Percentiles rank a stretch among this genome's conserved stretches.
Conservation (phyloP, 2,329 filamentous ascomycete genomes). For the Sporothrix brunneoviolacea region DNA sequence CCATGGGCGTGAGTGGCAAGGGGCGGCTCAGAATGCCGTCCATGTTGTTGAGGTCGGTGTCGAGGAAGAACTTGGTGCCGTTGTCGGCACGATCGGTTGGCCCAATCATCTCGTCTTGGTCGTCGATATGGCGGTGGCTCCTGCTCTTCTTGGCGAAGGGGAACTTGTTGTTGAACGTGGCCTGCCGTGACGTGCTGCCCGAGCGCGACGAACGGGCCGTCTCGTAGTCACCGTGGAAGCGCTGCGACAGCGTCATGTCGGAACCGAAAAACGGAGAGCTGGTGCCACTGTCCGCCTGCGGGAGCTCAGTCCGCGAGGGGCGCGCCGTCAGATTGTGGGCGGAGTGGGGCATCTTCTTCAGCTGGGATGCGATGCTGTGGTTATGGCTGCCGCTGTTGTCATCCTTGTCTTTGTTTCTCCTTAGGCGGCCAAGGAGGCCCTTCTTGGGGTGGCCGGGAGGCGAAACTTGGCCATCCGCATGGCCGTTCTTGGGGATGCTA, state of each 20-base stretch:
- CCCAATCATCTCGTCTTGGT: constrained; percentile 51
- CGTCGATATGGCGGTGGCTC: constrained; percentile 41
- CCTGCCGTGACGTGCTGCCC: constrained; percentile 31
- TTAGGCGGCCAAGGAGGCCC: constrained; percentile 43
- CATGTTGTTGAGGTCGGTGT: constrained; percentile 86
- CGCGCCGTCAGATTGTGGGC: constrained; percentile 47
- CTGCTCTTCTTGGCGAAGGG: constrained; percentile 54
- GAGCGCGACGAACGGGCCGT: constrained; percentile 11
- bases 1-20: constrained; percentile 64
- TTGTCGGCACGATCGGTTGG: constrained; percentile 47
- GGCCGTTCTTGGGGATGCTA: constrained; percentile 37
- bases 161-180: constrained; percentile 56
- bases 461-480: constrained; percentile 51
- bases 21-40: constrained; percentile 76
- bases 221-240: constrained; percentile 27
- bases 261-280: constrained; percentile 18
- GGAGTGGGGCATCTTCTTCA: constrained; percentile 44
- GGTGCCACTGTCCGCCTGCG: constrained; percentile 28
- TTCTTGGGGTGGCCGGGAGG: constrained; percentile 46
- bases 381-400: constrained; percentile 16
- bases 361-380: constrained; percentile 28
- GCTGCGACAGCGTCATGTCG: constrained; percentile 20
- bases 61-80: constrained; percentile 65
- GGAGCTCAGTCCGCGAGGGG: constrained; percentile 41
- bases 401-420: constrained; percentile 51